phyloP scores from a whole-genome alignment of 371 early-diverging fungal species.

The Mortierella sp. region DNA sequence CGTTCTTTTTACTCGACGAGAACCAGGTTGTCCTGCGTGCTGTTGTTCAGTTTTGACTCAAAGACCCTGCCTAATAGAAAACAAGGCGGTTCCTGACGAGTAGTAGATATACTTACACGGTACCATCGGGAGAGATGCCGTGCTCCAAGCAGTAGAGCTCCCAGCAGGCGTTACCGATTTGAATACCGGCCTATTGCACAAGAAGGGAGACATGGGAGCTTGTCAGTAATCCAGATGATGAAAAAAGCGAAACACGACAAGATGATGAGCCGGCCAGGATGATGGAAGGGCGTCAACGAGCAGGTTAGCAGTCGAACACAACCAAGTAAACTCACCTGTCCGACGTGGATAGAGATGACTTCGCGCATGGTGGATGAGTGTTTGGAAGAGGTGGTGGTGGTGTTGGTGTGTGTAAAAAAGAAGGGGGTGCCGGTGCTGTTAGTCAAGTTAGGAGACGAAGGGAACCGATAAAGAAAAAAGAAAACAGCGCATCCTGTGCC shows the following conservation, averaged over 20 bases:
- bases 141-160: constrained; percentile 99
- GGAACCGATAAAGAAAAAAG: constrained; percentile 52
- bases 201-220: background rate
- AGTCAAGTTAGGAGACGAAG: constrained; percentile 58
- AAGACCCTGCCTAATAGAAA: too few relatives aligned
- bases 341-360: constrained; percentile 94
- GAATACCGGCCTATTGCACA: constrained; percentile 96
- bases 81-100: background rate
- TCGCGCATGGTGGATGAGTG: constrained; percentile 87
- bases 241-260: background rate
- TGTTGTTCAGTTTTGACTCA: background rate
- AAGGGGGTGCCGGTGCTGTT: constrained; percentile 44
- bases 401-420: constrained; percentile 11
- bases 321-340: constrained; percentile 39
- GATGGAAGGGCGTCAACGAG: background rate
- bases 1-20: background rate
- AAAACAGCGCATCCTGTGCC: background rate
- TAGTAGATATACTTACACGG: constrained; percentile 49
- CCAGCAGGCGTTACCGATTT: constrained; percentile 99
- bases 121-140: constrained; percentile 98
- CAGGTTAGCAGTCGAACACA: too few relatives aligned
- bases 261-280: background rate
- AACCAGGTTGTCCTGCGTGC: background rate
- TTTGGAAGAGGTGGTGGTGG: background rate
- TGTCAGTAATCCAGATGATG: background rate